Evolutionary conservation across 768 basidiomycete species (phyloP), one percentile per base, ranked within the genome.

Genomic region (Hygrophoropsis aurantiaca): DNA sequence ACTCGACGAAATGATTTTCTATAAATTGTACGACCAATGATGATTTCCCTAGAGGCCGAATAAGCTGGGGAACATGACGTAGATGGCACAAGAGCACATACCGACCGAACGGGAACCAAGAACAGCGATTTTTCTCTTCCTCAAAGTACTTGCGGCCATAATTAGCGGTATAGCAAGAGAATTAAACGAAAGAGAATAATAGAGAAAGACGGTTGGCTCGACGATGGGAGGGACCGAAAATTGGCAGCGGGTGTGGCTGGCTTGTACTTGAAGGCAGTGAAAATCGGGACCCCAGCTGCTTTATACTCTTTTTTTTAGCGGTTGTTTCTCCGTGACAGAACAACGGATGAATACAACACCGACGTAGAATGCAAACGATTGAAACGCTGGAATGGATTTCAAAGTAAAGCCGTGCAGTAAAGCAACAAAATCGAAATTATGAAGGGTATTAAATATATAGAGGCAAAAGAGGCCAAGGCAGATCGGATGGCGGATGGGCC

Each of bases 21-120:
- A 94, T 87, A 71, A 91, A 97, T 69, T 94, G 90, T 58, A 93
- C 79, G 51, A 94, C 81, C 50, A 97, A 79, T 43, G 95, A 97
- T 20, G 91, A 91, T 74, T 97, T 97, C 54, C 94, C 95, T 97
- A 72, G 45, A 47, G 49, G n/a, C n/a, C 32, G 41, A 40, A 46
- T 53, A 49, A 51, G 49, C 40, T 40, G 44, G 47, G 53, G 54
- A 53, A 54, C 39, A 60, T 47, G 41, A 47, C 16, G 54, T 48
- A 32, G 13, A 30, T 24, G 27, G 16, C 23, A 49, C 44, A 30
- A 35, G 21, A 36, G 11, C 19, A 67, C 83, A 65, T 55, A 93
- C 92, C 92, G 66, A 94, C 92, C 58, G 88, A 89, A 59, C 92
- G 85, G 48, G 88, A 81, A 50, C 90, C 90, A 23, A 93, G 80